Evolutionary conservation across 2,329 filamentous ascomycete species (phyloP).

Genomic region (Graphiopsis chlorocephala): DNA sequence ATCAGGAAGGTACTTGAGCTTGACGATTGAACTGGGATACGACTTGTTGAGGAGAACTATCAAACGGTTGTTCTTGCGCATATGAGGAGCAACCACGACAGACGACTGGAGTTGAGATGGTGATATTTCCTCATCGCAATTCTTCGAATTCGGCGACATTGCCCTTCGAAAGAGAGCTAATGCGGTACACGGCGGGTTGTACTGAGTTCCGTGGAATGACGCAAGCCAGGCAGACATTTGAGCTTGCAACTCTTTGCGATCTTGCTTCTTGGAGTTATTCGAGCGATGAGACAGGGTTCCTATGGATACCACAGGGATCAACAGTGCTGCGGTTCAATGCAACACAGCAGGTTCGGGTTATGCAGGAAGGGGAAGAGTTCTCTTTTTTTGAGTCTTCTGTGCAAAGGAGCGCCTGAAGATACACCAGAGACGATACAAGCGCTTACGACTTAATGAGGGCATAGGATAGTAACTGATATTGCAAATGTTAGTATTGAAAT

Average conservation of each 20-base stretch:
- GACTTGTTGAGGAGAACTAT: neutral
- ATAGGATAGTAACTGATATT: neutral
- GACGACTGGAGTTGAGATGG: neutral
- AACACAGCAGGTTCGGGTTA: neutral
- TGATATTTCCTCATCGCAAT: neutral
- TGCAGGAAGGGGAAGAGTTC: neutral
- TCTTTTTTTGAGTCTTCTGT: neutral
- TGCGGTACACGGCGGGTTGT: neutral
- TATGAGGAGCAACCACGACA: neutral
- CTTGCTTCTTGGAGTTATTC: neutral
- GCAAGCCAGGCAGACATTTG: neutral
- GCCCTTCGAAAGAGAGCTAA: neutral
- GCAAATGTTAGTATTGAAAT: neutral
- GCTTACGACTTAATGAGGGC: neutral
- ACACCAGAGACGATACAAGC: neutral
- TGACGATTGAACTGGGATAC: conserved; percentile 26
- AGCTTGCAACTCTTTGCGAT: neutral
- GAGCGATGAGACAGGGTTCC: neutral
- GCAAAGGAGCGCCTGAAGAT: neutral
- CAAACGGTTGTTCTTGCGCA: neutral
- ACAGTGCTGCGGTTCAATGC: neutral
- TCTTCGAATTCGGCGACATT: neutral
- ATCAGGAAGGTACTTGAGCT: conserved; percentile 38
- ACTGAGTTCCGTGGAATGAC: neutral
- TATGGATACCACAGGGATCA: neutral